Evolutionary conservation across 768 basidiomycete genomes (phyloP), one percentile per base, ranked within the genome.

Genomic region (Favolaschia claudopus): DNA sequence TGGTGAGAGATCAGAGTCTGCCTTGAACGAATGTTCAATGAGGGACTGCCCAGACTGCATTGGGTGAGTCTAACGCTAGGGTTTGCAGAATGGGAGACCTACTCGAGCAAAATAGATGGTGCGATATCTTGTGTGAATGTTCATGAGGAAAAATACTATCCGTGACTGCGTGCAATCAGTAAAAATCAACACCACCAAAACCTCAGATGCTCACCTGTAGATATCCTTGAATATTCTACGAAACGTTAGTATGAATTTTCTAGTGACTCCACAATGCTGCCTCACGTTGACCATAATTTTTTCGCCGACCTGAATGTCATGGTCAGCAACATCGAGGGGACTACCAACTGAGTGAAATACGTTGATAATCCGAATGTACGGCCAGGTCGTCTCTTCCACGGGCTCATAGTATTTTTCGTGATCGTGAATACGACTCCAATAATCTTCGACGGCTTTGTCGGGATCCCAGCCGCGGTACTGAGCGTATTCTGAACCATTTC

Each of bases 101-200:
- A 97, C 96, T 36, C 96, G 80, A 5, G 96, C 96, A 76, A 99
- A 98, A 74, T 96, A 99, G 62, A 99, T 99, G 43, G 90, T 95
- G 20, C 96, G 83, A 70, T 89, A 92, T 62, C 85, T 83, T 69
- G 95, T 98, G 76, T 99, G 96, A 44, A 99, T 98, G 72, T 99
- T 99, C 97, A 99, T 99, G 40, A 99, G 81, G 82, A 97, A 99
- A 82, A 99, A 99, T 24, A 99, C 93, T 58, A 98, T 95, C 58
- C 96, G 81, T 2, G 94, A 94, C 89, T 99, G 74, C 15, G 66
- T 46, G 38, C 34, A 1, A 50, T 15, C 28, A 29, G 28, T 14
- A 49, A 47, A 48, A 7, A 66, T 56, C 7, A 44, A 20, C 10
- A 57, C 40, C 33, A n/a, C 13, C 34, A 31, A 25, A 28, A 36